A percentile compares a stretch with the other conserved stretches of the same genome.
These are phyloP conservation scores for Russula earlei DNA, from an alignment of 768 basidiomycete species.

Conservation along the genomic window DNA sequence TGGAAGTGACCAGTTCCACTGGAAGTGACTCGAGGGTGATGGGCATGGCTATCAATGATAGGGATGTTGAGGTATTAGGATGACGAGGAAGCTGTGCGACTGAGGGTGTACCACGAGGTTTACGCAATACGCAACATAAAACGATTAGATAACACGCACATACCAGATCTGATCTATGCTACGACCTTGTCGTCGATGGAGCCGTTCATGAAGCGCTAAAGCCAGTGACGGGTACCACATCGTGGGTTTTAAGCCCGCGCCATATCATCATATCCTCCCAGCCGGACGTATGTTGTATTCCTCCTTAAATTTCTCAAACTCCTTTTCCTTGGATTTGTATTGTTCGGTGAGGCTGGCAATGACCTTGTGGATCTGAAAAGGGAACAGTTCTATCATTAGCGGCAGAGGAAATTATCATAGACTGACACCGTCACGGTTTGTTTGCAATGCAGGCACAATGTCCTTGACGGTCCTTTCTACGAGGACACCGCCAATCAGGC, in stretches of 20 bases:
- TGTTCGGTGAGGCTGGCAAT: conserved; percentile 70
- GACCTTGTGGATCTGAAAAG: conserved; percentile 68
- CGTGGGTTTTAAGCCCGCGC: neutral
- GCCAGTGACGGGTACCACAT: neutral
- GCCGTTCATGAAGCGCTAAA: neutral
- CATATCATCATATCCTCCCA: conserved; percentile 2
- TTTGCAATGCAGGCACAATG: conserved; percentile 81
- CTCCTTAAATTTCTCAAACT: conserved; percentile 69
- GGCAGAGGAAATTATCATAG: neutral
- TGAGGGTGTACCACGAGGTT: neutral
- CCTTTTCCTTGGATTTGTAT: conserved; percentile 82
- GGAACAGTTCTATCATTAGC: conserved; percentile 13
- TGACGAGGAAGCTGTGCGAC: too few species aligned
- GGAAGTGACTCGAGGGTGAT: conserved; percentile 36
- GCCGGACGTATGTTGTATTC: conserved; percentile 67
- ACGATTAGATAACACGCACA: conserved; percentile 10
- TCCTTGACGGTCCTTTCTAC: conserved; percentile 95
- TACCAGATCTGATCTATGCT: neutral
- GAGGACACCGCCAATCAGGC: conserved; percentile 89
- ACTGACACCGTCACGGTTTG: conserved; percentile 81
- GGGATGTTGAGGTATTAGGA: neutral
- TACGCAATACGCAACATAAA: neutral
- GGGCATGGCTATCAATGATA: conserved; percentile 1
- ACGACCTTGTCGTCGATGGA: neutral
- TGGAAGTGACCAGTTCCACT: conserved; percentile 68